phyloP scores from a whole-genome alignment of 2,329 filamentous ascomycete species.

The Colletotrichum viniferum region DNA sequence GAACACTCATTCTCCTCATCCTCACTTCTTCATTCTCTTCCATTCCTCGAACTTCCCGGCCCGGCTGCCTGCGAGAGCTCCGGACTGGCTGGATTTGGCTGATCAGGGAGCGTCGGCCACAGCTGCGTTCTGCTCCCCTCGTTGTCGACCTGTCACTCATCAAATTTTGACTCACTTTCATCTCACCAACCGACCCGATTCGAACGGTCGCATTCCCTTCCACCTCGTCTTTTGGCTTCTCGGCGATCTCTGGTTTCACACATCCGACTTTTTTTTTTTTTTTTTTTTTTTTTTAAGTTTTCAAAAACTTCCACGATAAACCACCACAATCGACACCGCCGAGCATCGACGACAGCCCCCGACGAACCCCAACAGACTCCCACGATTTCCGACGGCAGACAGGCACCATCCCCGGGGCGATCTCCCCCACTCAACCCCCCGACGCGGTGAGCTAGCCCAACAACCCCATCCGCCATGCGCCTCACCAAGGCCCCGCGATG shows the following conservation, averaged over 20 bases:
- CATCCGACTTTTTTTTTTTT: not conserved
- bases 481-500: conserved; percentile 15
- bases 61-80: not conserved
- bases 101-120: not conserved
- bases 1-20: not conserved
- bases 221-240: not conserved
- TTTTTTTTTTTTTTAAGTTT: no score
- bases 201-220: not conserved
- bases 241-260: not conserved
- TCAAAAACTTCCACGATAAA: not conserved
- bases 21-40: not conserved
- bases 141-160: not conserved
- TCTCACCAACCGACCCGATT: not conserved
- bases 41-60: not conserved
- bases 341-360: not conserved
- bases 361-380: not conserved
- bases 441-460: conserved; percentile 19
- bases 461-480: conserved; percentile 17
- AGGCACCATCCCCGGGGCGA: not conserved
- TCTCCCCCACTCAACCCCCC: not conserved
- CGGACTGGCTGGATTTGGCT: conserved; percentile 4
- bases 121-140: not conserved
- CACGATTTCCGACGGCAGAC: not conserved
- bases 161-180: conserved; percentile 16
- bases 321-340: not conserved